Conservation (phyloP, 495 filamentous ascomycete species). For the Ramalina peruviana region DNA sequence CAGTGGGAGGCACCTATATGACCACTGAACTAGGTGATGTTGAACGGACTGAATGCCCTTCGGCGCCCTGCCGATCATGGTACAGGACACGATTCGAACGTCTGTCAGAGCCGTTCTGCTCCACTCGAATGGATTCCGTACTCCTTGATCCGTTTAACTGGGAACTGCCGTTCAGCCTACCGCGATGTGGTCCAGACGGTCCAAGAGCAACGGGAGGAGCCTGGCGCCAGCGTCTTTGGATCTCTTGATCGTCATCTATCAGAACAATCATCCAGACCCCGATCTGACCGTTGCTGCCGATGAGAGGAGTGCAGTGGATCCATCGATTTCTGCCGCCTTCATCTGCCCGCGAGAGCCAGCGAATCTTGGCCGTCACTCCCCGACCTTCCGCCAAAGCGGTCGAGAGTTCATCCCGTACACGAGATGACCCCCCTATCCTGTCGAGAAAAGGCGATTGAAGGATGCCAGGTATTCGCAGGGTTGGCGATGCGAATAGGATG, state of each 20-base stretch:
- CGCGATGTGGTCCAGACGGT: slow-evolving; percentile 9
- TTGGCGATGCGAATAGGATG: slow-evolving; percentile 51
- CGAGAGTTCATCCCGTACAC: slow-evolving; percentile 41
- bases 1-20: background rate
- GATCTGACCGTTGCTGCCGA: slow-evolving; percentile 41
- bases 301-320: slow-evolving; percentile 48
- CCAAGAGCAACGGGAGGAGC: slow-evolving; percentile 12
- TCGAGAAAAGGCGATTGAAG: slow-evolving; percentile 48
- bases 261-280: slow-evolving; percentile 54
- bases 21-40: slow-evolving; percentile 15
- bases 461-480: slow-evolving; percentile 47
- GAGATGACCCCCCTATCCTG: slow-evolving; percentile 38
- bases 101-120: background rate
- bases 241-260: slow-evolving; percentile 30
- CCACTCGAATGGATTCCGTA: slow-evolving; percentile 4
- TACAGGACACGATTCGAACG: background rate
- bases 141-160: slow-evolving; percentile 5
- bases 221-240: slow-evolving; percentile 12
- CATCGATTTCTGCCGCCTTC: slow-evolving; percentile 39
- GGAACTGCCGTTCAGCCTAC: slow-evolving; percentile 8
- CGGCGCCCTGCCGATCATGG: background rate
- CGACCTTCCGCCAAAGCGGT: slow-evolving; percentile 43
- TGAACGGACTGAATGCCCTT: slow-evolving; percentile 8
- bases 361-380: slow-evolving; percentile 51
- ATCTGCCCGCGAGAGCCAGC: slow-evolving; percentile 37